A percentile compares a stretch with the other conserved stretches of the same genome.
These are phyloP conservation scores for Gilbertella persicaria DNA, from an alignment of 371 early-diverging fungal species.

Conservation along the genomic window DNA sequence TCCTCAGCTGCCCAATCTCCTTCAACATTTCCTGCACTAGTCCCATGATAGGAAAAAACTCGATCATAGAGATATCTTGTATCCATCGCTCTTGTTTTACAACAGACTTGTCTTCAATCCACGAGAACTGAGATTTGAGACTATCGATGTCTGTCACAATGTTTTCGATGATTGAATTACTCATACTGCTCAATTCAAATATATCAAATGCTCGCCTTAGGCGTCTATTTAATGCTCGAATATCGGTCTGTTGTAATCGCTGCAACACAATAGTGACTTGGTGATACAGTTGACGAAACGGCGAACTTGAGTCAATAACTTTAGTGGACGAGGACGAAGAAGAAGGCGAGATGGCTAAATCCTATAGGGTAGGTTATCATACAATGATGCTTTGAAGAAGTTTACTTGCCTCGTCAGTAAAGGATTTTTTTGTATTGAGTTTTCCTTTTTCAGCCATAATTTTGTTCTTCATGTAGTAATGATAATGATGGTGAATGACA, in stretches of 20 bases:
- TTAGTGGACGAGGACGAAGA: slow-evolving; percentile 1
- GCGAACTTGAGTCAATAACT: slow-evolving; percentile 18
- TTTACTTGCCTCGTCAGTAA: neutral
- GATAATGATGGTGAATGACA: slow-evolving; percentile 49
- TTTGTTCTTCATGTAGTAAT: slow-evolving; percentile 31
- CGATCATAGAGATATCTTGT: slow-evolving; percentile 33
- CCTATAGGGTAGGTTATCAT: neutral
- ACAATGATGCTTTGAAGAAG: neutral
- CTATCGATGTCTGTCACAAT: slow-evolving; percentile 61
- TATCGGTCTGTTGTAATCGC: slow-evolving; percentile 56
- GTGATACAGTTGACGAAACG: slow-evolving; percentile 22
- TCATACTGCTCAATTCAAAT: slow-evolving; percentile 69
- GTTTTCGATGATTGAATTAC: slow-evolving; percentile 74
- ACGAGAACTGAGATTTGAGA: slow-evolving; percentile 53
- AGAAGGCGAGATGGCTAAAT: neutral
- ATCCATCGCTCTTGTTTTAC: slow-evolving; percentile 20
- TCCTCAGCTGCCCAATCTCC: slow-evolving; percentile 64
- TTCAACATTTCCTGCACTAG: slow-evolving; percentile 63
- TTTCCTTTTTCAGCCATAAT: slow-evolving; percentile 19
- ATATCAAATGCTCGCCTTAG: slow-evolving; percentile 69
- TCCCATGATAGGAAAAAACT: slow-evolving; percentile 59
- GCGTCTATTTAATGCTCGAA: slow-evolving; percentile 61
- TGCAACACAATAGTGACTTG: slow-evolving; percentile 35
- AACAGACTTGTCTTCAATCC: slow-evolving; percentile 42
- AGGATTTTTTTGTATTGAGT: neutral